Evolutionary conservation across 2,329 filamentous ascomycete species (phyloP), one percentile per base, ranked within the genome.

Genomic region (Chrysosporium queenslandicum): DNA sequence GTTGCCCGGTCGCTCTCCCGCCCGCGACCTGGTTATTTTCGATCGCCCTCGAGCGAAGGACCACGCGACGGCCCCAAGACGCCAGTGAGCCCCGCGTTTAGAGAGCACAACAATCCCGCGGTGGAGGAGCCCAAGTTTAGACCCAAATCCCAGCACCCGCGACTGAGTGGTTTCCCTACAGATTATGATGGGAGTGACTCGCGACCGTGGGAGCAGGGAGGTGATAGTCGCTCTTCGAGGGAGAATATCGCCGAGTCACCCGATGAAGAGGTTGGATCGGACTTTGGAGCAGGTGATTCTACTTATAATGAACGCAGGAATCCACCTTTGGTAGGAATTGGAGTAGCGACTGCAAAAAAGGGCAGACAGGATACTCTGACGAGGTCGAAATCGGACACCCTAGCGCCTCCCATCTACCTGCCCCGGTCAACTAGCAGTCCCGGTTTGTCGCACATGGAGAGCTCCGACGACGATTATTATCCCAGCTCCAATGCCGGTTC

Each of bases 1-100:
- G 85, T 88, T 34, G 85, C 86, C 55, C 88, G 88, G 61, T 89
- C 91, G 50, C 75, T 96, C 54, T 87, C 69, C 65, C 85, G 86
- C 63, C 82, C 81, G 58, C 80, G 88, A 57, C 86, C 87, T 2
- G 86, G 85, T 16, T 94, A 87, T 69, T 90, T 90, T 65, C 83
- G 88, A 37, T 85, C 85, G 50, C 70, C 85, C 60, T 88, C 83
- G 37, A 74, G 81, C 50, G 84, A 85, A 59, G 59, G 70, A 61
- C 63, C 67, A 27, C 62, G 69, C 36, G 62, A 60, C 5, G 53
- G 68, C 40, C 57, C 64, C 27, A 64, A 60, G 62, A 68, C 58
- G 61, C 74, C 41, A 11, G n/a, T 46, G 8, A 52, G 23, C 20
- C 50, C 50, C 25, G 34, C 42, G 12, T 40, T 41, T 47, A 32